These are phyloP conservation scores for Thinopyrum elongatum DNA, from an alignment of 176 grass and related monocot genomes.

Conservation along the genomic window DNA sequence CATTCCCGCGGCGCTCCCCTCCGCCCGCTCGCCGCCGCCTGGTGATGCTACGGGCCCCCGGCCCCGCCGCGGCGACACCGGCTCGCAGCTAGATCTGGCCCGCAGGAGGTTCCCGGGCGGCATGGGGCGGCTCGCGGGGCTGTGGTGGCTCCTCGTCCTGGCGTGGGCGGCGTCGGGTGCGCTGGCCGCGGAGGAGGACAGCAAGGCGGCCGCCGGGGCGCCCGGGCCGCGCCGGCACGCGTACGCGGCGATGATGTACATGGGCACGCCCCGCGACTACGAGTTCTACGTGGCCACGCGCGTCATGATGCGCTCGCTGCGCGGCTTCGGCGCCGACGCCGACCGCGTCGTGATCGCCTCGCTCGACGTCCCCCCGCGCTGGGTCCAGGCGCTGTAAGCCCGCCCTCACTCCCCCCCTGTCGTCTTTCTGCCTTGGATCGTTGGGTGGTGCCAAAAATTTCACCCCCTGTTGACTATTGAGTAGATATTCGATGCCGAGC, in stretches of 20 bases:
- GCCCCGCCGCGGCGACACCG: background rate
- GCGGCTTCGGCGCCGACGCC: conserved; percentile 45
- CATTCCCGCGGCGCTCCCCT: background rate
- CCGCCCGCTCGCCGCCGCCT: background rate
- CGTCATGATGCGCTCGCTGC: conserved; percentile 84
- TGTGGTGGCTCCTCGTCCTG: conserved; percentile 31
- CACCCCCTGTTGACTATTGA: too few relatives aligned
- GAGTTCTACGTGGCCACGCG: conserved; percentile 96
- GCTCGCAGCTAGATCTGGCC: conserved; percentile 38
- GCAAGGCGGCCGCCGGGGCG: background rate
- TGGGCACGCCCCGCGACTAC: conserved; percentile 89
- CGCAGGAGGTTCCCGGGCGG: background rate
- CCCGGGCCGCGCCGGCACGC: conserved; percentile 52
- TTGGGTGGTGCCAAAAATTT: background rate
- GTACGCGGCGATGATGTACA: conserved; percentile 95
- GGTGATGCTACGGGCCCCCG: background rate
- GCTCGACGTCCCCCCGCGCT: conserved; percentile 63
- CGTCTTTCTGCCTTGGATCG: background rate
- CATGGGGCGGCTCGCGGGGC: conserved; percentile 28
- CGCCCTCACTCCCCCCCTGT: background rate
- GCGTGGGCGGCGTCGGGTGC: background rate
- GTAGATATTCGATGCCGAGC: background rate
- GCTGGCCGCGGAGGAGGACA: background rate
- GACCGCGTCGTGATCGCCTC: conserved; percentile 87
- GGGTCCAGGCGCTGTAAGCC: conserved; percentile 71